These are phyloP conservation scores for Candida sanyaensis DNA, from an alignment of 1,139 yeast genomes.

Conservation along the genomic window DNA sequence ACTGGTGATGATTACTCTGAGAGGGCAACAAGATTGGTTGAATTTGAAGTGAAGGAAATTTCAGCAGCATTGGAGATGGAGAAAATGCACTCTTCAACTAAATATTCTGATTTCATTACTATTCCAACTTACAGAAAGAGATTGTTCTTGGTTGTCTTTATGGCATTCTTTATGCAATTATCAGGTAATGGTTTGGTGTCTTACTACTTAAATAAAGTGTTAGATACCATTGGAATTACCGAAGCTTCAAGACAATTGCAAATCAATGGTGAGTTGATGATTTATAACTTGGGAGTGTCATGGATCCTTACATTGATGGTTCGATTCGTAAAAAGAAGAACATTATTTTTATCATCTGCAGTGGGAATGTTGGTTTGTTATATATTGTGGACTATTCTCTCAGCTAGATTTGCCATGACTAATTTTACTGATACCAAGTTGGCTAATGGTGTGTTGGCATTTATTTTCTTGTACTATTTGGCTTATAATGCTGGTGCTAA, in stretches of 20 bases:
- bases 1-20: slow-evolving; percentile 35
- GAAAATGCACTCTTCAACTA: slow-evolving; percentile 22
- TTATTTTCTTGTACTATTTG: slow-evolving; percentile 44
- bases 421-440: slow-evolving; percentile 31
- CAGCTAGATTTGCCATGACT: slow-evolving; percentile 39
- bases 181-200: slow-evolving; percentile 56
- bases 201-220: slow-evolving; percentile 49
- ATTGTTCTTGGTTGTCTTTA: slow-evolving; percentile 34
- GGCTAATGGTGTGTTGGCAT: slow-evolving; percentile 46
- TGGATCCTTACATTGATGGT: slow-evolving; percentile 29
- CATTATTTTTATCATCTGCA: slow-evolving; percentile 41
- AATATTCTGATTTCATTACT: slow-evolving; percentile 38
- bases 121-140: slow-evolving; percentile 45
- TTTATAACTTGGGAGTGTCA: slow-evolving; percentile 42
- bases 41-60: slow-evolving; percentile 49
- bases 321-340: slow-evolving; percentile 42
- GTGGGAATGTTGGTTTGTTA: slow-evolving; percentile 39
- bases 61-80: slow-evolving; percentile 39
- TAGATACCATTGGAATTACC: slow-evolving; percentile 51
- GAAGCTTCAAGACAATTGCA: slow-evolving; percentile 42
- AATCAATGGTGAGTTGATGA: slow-evolving; percentile 48
- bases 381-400: slow-evolving; percentile 39
- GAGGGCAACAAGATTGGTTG: slow-evolving; percentile 34
- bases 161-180: slow-evolving; percentile 45
- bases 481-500: slow-evolving; percentile 35